Evolutionary conservation across 345 rosid genomes (phyloP).

Genomic region (Boechera retrofracta): DNA sequence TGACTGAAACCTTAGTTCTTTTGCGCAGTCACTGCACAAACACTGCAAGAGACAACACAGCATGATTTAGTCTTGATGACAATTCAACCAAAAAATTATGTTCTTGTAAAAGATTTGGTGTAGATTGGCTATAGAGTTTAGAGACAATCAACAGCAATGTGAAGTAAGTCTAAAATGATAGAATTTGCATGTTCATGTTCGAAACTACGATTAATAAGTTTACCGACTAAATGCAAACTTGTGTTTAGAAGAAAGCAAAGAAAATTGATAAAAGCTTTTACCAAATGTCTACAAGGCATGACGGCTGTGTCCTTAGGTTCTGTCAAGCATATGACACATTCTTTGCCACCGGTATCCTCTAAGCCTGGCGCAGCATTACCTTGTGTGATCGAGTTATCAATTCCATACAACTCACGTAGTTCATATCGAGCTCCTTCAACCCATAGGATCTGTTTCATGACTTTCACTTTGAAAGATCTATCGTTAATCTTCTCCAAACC

Average conservation of each 20-base stretch:
- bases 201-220: neutral
- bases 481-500: conserved; percentile 60
- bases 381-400: conserved; percentile 56
- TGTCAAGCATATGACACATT: conserved; percentile 94
- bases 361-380: conserved; percentile 51
- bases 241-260: conserved; percentile 10
- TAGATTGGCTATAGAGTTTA: neutral
- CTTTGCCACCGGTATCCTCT: conserved; percentile 70
- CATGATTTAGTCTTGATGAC: conserved; percentile 14
- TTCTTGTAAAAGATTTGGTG: conserved; percentile 12
- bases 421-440: conserved; percentile 79
- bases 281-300: conserved; percentile 94
- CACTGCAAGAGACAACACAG: conserved; percentile 58
- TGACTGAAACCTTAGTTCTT: conserved; percentile 74
- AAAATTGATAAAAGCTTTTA: conserved; percentile 32
- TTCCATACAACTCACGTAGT: conserved; percentile 77
- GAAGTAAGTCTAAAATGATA: neutral
- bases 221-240: neutral
- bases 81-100: conserved; percentile 15
- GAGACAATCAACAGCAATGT: neutral
- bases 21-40: conserved; percentile 85
- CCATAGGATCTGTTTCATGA: conserved; percentile 81
- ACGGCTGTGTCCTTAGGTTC: conserved; percentile 89
- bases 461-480: conserved; percentile 68
- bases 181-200: neutral